Percentiles rank a stretch among this genome's conserved stretches.
Conservation (phyloP, 352 stramenopile species). For the Phytophthora pluvialis region DNA sequence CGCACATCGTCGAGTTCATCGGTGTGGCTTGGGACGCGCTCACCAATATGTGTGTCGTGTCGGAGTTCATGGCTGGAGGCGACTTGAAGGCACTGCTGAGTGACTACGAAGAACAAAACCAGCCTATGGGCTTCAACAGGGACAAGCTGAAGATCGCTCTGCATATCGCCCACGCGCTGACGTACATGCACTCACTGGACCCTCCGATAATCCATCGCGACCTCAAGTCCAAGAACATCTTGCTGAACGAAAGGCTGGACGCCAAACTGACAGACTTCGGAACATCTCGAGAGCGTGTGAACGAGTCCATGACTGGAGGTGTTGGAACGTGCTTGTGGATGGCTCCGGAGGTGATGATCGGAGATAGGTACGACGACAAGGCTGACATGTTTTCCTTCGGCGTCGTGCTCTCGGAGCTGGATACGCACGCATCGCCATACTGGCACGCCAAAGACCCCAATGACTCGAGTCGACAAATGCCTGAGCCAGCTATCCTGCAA, state of each 20-base stretch:
- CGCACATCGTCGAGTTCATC: conserved; percentile 55
- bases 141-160: conserved; percentile 47
- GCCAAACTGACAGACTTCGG: conserved; percentile 61
- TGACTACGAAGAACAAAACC: conserved; percentile 27
- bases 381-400: conserved; percentile 58
- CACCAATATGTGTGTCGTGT: conserved; percentile 52
- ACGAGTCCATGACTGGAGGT: conserved; percentile 44
- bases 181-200: conserved; percentile 51
- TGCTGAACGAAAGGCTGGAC: conserved; percentile 40
- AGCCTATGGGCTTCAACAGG: conserved; percentile 36
- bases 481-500: conserved; percentile 51
- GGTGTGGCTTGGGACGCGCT: conserved; percentile 60
- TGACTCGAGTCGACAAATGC: conserved; percentile 33
- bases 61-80: conserved; percentile 64
- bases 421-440: conserved; percentile 39
- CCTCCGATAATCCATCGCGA: conserved; percentile 53
- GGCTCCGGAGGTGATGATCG: conserved; percentile 50
- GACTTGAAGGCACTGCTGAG: conserved; percentile 53
- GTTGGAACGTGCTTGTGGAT: conserved; percentile 50
- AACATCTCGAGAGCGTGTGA: conserved; percentile 33
- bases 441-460: conserved; percentile 34
- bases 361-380: conserved; percentile 46
- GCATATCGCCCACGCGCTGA: conserved; percentile 43
- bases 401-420: conserved; percentile 43
- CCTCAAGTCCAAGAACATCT: conserved; percentile 60